phyloP scores from a whole-genome alignment of 345 rosid genomes.

The Tarenaya hassleriana region DNA sequence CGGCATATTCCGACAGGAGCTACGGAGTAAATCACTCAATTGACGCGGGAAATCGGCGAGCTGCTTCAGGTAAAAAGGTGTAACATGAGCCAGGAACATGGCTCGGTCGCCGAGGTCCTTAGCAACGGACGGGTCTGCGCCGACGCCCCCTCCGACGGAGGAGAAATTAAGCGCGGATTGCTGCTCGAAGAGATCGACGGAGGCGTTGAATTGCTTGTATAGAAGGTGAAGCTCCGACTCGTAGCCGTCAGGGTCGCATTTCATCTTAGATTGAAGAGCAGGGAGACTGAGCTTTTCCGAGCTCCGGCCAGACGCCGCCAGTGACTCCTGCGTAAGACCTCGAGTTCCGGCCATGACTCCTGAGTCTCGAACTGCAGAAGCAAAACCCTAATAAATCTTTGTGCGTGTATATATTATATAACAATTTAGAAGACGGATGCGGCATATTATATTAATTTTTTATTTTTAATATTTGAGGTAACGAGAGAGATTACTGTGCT shows the following conservation, averaged over 20 bases:
- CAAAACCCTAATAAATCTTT: slow-evolving; percentile 15
- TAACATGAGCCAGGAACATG: slow-evolving; percentile 72
- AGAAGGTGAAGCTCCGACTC: slow-evolving; percentile 58
- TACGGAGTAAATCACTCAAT: slow-evolving; percentile 63
- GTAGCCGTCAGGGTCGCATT: slow-evolving; percentile 83
- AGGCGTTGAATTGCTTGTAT: slow-evolving; percentile 69
- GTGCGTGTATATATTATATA: too few species aligned
- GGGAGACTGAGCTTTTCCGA: slow-evolving; percentile 71
- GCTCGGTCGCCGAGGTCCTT: slow-evolving; percentile 80
- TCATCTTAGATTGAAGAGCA: slow-evolving; percentile 73
- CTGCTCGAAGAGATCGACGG: slow-evolving; percentile 72
- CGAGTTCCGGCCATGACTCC: slow-evolving; percentile 17
- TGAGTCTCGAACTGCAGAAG: slow-evolving; percentile 17
- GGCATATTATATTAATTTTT: too few species aligned
- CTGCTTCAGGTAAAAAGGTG: slow-evolving; percentile 68
- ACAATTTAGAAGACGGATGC: too few species aligned
- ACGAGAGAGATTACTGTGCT: too few species aligned
- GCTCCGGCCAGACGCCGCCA: slow-evolving; percentile 70
- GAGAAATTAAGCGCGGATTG: slow-evolving; percentile 72
- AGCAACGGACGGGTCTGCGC: slow-evolving; percentile 54
- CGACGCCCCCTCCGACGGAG: slow-evolving; percentile 57
- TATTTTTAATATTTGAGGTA: too few species aligned
- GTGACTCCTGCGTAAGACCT: slow-evolving; percentile 40
- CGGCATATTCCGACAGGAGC: slow-evolving; percentile 55
- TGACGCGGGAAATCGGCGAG: slow-evolving; percentile 57